phyloP scores from a whole-genome alignment of 345 rosid genomes.

The rapeseed (Brassica napus) region DNA sequence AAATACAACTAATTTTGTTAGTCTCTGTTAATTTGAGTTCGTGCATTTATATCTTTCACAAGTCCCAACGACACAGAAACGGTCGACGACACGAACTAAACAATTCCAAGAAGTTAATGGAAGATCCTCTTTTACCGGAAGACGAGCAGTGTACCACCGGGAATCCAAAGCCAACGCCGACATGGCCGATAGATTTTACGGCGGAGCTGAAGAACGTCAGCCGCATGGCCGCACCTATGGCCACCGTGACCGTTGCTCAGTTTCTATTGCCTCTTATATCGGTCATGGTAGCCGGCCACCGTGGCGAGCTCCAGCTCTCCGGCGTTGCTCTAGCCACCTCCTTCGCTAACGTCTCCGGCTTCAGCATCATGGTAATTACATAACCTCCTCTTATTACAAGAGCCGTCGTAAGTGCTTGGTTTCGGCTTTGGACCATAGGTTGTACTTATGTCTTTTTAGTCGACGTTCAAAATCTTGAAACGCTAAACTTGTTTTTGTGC shows the following conservation, averaged over 20 bases:
- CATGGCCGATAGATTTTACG: constrained; percentile 13
- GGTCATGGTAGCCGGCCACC: constrained; percentile 31
- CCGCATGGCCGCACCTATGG: constrained; percentile 30
- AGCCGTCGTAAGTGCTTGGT: not conserved
- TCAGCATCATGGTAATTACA: constrained; percentile 22
- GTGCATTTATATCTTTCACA: constrained; percentile 2
- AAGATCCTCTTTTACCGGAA: constrained; percentile 23
- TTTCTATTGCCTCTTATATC: constrained; percentile 27
- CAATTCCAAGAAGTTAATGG: constrained; percentile 21
- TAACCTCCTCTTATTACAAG: not conserved
- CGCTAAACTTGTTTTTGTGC: not conserved
- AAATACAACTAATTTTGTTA: not conserved
- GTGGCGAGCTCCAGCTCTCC: constrained; percentile 28
- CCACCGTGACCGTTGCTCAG: constrained; percentile 32
- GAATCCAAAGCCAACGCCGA: not conserved
- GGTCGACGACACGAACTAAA: not conserved
- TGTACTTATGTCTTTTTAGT: not conserved
- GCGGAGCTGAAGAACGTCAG: constrained; percentile 24
- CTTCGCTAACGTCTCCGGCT: constrained; percentile 31
- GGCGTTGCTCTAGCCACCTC: constrained; percentile 34
- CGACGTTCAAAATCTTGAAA: not conserved
- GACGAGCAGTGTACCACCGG: not conserved
- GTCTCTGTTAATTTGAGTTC: not conserved
- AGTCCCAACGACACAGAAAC: not conserved
- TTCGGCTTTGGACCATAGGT: not conserved